Base-by-base conservation (phyloP, 2,329 filamentous ascomycete genomes). In the Bimuria novae-zelandiae region DNA sequence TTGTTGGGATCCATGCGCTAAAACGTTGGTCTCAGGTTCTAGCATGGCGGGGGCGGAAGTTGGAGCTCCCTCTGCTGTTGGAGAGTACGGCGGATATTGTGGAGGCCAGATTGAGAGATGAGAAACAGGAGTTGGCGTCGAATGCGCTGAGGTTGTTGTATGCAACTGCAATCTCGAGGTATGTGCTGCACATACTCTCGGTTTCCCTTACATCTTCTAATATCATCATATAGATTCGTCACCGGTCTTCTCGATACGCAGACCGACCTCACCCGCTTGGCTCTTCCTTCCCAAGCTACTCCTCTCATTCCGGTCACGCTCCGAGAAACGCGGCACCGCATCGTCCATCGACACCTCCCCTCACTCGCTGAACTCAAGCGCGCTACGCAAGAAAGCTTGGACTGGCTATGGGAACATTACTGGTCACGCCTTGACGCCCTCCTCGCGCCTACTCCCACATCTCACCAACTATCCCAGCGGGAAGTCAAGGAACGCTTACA, bases 321-420 rank as follows among this genome's bases (percentile, higher is more conserved):
- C 73, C 91, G 97, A 49, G 92, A 96, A 77, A 79, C 95, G 53
- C 84, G 92, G 40, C 92, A 97, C 72, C 89, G 95, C 75, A 90
- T 89, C 37, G 95, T 92, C 35, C 92, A 97, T 72, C 90, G 95
- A 72, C 89, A 92, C 69, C 78, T 96, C 51, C 92, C 92, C 0
- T 86, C 87, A 1, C 78, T 96, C 48, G 80, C 83, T 10, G 86
- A 90, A 57, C 78, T 97, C 56, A 84, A 90, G 47, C 81, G 81
- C 30, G 89, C 89, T 1, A 84, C 88, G 1, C 76, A 80, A 57
- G 84, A 88, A 63, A 90, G 89, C 1, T 78, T 97, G 56, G 79
- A 80, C 39, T 97, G 92, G 92, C 86, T 97, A 46, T 96, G 90
- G 90, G 82, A 86, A 48, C 90, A 90, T 72, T 97, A 96, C 77